Evolutionary conservation across 75 land plant genomes (phyloP).

Genomic region (Isoetes taiwanensis): DNA sequence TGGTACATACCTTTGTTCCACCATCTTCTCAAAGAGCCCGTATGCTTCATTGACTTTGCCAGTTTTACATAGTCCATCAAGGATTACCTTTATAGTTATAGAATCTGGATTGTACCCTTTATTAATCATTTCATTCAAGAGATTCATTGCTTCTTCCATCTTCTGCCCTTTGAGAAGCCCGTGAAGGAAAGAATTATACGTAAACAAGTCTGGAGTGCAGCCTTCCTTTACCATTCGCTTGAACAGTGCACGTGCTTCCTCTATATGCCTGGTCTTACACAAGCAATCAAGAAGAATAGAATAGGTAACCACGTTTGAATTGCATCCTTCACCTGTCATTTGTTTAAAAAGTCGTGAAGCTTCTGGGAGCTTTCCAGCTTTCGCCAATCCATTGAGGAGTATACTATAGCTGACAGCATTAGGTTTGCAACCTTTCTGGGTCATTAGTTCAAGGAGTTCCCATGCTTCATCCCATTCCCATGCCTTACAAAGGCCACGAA

Average conservation of each 20-base stretch:
- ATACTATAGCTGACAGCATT: slow-evolving; percentile 36
- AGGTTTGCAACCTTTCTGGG: slow-evolving; percentile 28
- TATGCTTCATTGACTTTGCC: slow-evolving; percentile 23
- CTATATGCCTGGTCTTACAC: slow-evolving; percentile 29
- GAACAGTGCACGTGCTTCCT: slow-evolving; percentile 21
- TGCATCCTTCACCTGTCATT: slow-evolving; percentile 28
- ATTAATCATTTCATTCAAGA: slow-evolving; percentile 26
- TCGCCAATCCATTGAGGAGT: slow-evolving; percentile 39
- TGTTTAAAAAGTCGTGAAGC: slow-evolving; percentile 27
- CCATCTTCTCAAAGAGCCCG: slow-evolving; percentile 29
- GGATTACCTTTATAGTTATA: slow-evolving; percentile 41
- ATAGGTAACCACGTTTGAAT: slow-evolving; percentile 33
- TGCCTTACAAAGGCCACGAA: too few species aligned
- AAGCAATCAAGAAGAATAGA: slow-evolving; percentile 31
- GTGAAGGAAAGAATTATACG: slow-evolving; percentile 36
- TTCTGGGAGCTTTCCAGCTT: slow-evolving; percentile 24
- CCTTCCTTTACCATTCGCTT: slow-evolving; percentile 22
- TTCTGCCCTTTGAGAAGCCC: slow-evolving; percentile 23
- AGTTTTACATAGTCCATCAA: slow-evolving; percentile 25
- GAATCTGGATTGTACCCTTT: slow-evolving; percentile 16
- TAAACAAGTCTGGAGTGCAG: slow-evolving; percentile 24
- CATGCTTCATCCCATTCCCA: slow-evolving; percentile 31
- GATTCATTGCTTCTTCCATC: slow-evolving; percentile 13
- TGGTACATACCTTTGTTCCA: slow-evolving; percentile 27
- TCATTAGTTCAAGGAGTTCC: slow-evolving; percentile 39